Evolutionary conservation across 768 basidiomycete genomes (phyloP).

Genomic region (Cyclocybe aegerita): DNA sequence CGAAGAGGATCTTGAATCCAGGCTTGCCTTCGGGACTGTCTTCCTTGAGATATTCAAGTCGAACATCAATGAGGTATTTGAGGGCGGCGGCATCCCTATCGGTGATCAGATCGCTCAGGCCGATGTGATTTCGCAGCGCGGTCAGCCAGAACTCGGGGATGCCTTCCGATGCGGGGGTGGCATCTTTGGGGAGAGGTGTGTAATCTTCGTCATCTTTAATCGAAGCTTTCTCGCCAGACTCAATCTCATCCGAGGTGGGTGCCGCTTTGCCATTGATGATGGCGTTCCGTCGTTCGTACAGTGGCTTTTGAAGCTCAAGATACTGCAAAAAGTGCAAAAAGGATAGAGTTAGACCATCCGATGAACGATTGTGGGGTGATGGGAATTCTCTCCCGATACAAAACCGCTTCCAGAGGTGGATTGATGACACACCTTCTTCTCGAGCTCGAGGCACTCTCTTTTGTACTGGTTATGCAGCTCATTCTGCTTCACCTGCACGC

Average conservation of each 20-base stretch:
- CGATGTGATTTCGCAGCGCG: slow-evolving; percentile 88
- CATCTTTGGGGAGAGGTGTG: slow-evolving; percentile 56
- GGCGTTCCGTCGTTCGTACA: slow-evolving; percentile 82
- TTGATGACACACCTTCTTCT: slow-evolving; percentile 76
- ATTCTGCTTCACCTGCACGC: slow-evolving; percentile 88
- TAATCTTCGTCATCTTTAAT: slow-evolving; percentile 77
- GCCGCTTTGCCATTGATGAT: slow-evolving; percentile 79
- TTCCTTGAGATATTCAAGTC: slow-evolving; percentile 69
- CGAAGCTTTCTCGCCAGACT: slow-evolving; percentile 71
- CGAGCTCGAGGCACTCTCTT: slow-evolving; percentile 90
- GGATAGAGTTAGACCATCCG: neutral
- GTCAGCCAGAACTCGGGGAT: slow-evolving; percentile 99
- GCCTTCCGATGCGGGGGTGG: slow-evolving; percentile 40
- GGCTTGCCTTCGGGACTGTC: slow-evolving; percentile 59
- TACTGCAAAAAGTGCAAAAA: slow-evolving; percentile 48
- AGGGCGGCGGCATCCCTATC: slow-evolving; percentile 89
- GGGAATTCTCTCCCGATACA: too few species aligned
- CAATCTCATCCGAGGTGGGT: slow-evolving; percentile 80
- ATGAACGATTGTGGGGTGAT: neutral
- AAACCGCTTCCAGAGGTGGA: neutral
- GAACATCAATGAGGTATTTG: slow-evolving; percentile 78
- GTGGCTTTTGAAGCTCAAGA: slow-evolving; percentile 72
- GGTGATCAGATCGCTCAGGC: slow-evolving; percentile 84
- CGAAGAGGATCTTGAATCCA: slow-evolving; percentile 91
- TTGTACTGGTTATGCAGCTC: slow-evolving; percentile 94